Base-by-base conservation (phyloP, 2,329 filamentous ascomycete genomes). In the Bipolaris gigantea region DNA sequence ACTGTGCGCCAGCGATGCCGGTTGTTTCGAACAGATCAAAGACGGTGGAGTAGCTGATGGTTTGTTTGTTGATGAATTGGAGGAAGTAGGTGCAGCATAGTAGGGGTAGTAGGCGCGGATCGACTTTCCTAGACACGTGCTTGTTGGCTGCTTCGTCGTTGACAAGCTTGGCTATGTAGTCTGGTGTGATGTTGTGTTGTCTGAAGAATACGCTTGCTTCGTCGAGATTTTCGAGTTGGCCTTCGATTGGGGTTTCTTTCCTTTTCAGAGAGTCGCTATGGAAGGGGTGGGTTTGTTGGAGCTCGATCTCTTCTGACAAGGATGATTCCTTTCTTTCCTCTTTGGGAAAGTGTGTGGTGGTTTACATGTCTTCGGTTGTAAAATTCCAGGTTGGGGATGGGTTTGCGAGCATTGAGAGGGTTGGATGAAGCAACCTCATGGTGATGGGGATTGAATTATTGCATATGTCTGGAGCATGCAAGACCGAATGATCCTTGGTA, bases 21-120 rank as follows among this genome's bases (percentile, higher is more conserved):
- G 81, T 82, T 19, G 77, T 76, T 11, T 71, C 67, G 55, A 83
- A 79, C 0, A 85, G 71, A 43, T 84, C 83, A 55, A 84, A 84
- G 0, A 85, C 80, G 2, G 82, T 81, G 0, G 79, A 77, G 62
- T 84, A 84, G 0, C 77, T 76, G 5, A 84, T 70, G 0, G 81
- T 79, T 56, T 80, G 77, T 68, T 85, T 85, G 67, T 84, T 81
- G 61, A 83, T 80, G 55, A 81, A 83, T 57, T 84, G 82, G 5
- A 84, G 71, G 2, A 80, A 67, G 43, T 78, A 82, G 0, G 80
- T 82, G 1, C 77, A 76, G 34, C 75, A 76, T 2, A 85, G 76
- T 5, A 84, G 71, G 0, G 82, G 83, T 56, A 84, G 73, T 8
- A 85, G 60, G 0, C 77, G 64, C 53, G 77, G 71, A 53, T 84